These are phyloP conservation scores for Rhizoclosmatium sp. DNA, from an alignment of 192 early-diverging fungal species.

Conservation along the genomic window DNA sequence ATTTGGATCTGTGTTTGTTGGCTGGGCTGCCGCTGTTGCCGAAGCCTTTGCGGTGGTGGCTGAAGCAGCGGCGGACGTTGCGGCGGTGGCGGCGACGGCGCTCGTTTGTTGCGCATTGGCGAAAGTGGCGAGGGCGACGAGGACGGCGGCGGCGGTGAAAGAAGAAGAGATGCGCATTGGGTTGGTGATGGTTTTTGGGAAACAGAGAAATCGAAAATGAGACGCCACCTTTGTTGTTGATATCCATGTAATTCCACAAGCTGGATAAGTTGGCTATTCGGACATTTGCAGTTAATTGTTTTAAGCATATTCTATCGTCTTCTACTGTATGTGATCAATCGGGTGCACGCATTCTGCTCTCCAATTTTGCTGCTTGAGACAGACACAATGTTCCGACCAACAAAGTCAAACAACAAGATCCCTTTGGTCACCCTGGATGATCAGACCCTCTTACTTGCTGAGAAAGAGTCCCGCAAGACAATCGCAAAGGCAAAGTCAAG, in stretches of 20 bases:
- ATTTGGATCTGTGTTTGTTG: background rate
- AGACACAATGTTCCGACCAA: constrained; percentile 1
- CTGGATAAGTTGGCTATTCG: too few relatives aligned
- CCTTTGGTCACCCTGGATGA: constrained; percentile 29
- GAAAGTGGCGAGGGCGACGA: background rate
- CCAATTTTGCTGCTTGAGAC: too few relatives aligned
- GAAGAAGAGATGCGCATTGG: background rate
- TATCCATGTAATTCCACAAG: too few relatives aligned
- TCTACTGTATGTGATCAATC: too few relatives aligned
- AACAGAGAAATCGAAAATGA: too few relatives aligned
- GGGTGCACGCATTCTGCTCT: too few relatives aligned
- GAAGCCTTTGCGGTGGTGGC: background rate
- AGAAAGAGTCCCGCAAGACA: constrained; percentile 9
- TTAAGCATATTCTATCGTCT: too few relatives aligned
- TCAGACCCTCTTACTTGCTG: constrained; percentile 11
- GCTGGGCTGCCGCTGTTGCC: background rate
- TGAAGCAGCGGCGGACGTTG: background rate
- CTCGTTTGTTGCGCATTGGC: background rate
- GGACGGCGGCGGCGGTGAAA: background rate
- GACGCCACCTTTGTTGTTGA: too few relatives aligned
- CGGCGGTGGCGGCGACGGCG: background rate
- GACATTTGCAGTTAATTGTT: too few relatives aligned
- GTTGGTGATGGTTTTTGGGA: too few relatives aligned
- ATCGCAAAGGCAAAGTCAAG: background rate
- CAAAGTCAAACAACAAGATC: background rate